A percentile compares a stretch with the other conserved stretches of the same genome.
phyloP scores from a whole-genome alignment of 2,329 filamentous ascomycete genomes.

The Fusarium hainanense region DNA sequence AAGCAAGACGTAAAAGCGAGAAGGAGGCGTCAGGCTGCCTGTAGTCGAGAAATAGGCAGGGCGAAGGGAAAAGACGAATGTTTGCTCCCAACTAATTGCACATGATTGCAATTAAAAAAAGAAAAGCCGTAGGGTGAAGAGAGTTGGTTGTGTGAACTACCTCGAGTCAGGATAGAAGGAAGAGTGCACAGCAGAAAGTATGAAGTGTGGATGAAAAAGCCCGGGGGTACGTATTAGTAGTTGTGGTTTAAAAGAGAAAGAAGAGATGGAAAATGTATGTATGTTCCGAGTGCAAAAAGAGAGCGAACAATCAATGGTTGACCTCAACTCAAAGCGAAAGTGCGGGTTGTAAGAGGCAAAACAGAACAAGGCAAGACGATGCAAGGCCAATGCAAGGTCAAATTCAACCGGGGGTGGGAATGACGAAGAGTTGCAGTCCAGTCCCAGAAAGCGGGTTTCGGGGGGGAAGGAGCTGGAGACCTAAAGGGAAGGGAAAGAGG shows the following conservation, averaged over 20 bases:
- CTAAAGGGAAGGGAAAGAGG: neutral
- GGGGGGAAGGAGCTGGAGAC: slow-evolving; percentile 12
- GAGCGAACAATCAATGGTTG: slow-evolving; percentile 9
- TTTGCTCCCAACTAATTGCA: slow-evolving; percentile 33
- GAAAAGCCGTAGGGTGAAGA: slow-evolving; percentile 13
- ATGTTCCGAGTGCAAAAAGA: slow-evolving; percentile 5
- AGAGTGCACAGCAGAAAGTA: neutral
- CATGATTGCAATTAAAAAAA: slow-evolving; percentile 32
- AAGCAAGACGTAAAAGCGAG: slow-evolving; percentile 14
- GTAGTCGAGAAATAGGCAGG: slow-evolving; percentile 12
- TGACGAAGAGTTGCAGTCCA: slow-evolving; percentile 37
- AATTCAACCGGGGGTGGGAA: slow-evolving; percentile 22
- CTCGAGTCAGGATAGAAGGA: slow-evolving; percentile 12
- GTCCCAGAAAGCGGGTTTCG: slow-evolving; percentile 42
- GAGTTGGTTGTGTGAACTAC: neutral
- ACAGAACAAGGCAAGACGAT: slow-evolving; percentile 26
- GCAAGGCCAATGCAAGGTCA: slow-evolving; percentile 15
- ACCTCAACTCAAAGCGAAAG: slow-evolving; percentile 3
- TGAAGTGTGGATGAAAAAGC: neutral
- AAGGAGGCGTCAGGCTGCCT: slow-evolving; percentile 13
- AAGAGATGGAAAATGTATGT: neutral
- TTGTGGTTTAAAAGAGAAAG: neutral
- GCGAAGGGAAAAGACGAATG: slow-evolving; percentile 10
- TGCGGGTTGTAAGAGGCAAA: slow-evolving; percentile 34
- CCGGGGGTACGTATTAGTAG: neutral